Percentiles rank a stretch among this genome's conserved stretches.
Conservation (phyloP, 495 filamentous ascomycete species). For the Penicillium argentinense region DNA sequence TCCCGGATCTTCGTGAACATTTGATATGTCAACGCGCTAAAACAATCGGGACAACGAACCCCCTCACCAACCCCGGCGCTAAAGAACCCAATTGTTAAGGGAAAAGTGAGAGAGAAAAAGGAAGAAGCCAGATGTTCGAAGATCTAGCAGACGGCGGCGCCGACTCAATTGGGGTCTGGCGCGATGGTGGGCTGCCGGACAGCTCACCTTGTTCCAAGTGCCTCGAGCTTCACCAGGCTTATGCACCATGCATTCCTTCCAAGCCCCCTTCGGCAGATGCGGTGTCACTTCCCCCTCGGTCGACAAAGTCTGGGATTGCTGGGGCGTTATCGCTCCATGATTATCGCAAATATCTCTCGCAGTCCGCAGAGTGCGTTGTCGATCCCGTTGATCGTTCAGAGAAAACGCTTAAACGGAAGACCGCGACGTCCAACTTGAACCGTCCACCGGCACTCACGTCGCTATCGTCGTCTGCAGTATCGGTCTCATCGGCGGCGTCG, state of each 20-base stretch:
- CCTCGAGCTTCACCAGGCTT: slow-evolving; percentile 12
- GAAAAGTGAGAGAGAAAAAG: not conserved
- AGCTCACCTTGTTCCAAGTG: slow-evolving; percentile 19
- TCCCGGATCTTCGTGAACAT: slow-evolving; percentile 11
- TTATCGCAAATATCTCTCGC: slow-evolving; percentile 35
- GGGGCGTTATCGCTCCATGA: slow-evolving; percentile 34
- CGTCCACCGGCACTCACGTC: slow-evolving; percentile 20
- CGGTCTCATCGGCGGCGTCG: slow-evolving; percentile 35
- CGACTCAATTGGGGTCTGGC: slow-evolving; percentile 12
- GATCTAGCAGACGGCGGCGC: slow-evolving; percentile 8
- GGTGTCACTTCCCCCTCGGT: slow-evolving; percentile 23
- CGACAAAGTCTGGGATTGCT: slow-evolving; percentile 21
- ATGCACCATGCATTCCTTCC: slow-evolving; percentile 21
- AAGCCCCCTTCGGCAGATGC: slow-evolving; percentile 20
- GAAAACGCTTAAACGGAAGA: slow-evolving; percentile 38
- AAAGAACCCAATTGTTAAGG: slow-evolving; percentile 1
- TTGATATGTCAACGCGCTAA: slow-evolving; percentile 23
- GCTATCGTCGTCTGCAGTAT: slow-evolving; percentile 23
- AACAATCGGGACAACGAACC: slow-evolving; percentile 10
- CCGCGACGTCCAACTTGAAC: slow-evolving; percentile 36
- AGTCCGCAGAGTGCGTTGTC: slow-evolving; percentile 23
- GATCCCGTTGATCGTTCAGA: slow-evolving; percentile 29
- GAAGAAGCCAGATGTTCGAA: slow-evolving; percentile 9
- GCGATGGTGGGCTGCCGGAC: slow-evolving; percentile 21
- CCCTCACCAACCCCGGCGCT: slow-evolving; percentile 4